Conservation (phyloP, 768 basidiomycete genomes). For the Boletus rubropictus region DNA sequence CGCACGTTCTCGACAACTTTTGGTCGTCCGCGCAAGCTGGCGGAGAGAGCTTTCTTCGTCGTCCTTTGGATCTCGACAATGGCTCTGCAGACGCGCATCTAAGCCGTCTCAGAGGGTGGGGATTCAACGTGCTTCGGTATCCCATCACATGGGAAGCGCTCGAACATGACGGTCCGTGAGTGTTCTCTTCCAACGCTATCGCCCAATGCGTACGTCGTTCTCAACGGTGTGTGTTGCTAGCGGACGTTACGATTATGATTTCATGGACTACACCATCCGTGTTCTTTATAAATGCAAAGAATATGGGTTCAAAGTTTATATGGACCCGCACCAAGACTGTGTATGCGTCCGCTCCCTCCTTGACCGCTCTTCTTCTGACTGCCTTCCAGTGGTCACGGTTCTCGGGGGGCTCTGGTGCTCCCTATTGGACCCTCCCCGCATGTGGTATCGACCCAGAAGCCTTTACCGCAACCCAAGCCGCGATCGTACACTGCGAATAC, state of each 20-base stretch:
- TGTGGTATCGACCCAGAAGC: slow-evolving; percentile 86
- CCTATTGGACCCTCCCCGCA: slow-evolving; percentile 87
- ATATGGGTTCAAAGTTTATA: slow-evolving; percentile 84
- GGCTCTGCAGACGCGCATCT: slow-evolving; percentile 83
- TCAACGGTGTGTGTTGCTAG: slow-evolving; percentile 37
- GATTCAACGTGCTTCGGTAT: slow-evolving; percentile 80
- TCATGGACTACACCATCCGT: slow-evolving; percentile 85
- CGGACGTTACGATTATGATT: slow-evolving; percentile 84
- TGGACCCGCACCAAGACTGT: slow-evolving; percentile 95
- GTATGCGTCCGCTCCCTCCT: slow-evolving; percentile 44
- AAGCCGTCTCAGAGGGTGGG: slow-evolving; percentile 83
- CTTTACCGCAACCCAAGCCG: slow-evolving; percentile 79
- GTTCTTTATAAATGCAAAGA: slow-evolving; percentile 89
- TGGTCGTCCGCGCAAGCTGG: slow-evolving; percentile 76
- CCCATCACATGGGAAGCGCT: slow-evolving; percentile 93
- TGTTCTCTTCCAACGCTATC: slow-evolving; percentile 15
- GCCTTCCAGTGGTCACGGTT: slow-evolving; percentile 82
- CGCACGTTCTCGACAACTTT: slow-evolving; percentile 64
- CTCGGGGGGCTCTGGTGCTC: slow-evolving; percentile 90
- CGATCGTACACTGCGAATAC: slow-evolving; percentile 88
- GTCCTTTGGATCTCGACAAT: slow-evolving; percentile 81
- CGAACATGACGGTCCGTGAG: slow-evolving; percentile 94
- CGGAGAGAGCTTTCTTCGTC: slow-evolving; percentile 63
- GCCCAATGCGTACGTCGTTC: background rate
- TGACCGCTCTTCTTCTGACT: background rate